Percentiles rank a stretch among this genome's conserved stretches.
Evolutionary conservation across 1,284 basidiomycete genomes (phyloP).

Genomic region (Butyriboletus appendiculatus): DNA sequence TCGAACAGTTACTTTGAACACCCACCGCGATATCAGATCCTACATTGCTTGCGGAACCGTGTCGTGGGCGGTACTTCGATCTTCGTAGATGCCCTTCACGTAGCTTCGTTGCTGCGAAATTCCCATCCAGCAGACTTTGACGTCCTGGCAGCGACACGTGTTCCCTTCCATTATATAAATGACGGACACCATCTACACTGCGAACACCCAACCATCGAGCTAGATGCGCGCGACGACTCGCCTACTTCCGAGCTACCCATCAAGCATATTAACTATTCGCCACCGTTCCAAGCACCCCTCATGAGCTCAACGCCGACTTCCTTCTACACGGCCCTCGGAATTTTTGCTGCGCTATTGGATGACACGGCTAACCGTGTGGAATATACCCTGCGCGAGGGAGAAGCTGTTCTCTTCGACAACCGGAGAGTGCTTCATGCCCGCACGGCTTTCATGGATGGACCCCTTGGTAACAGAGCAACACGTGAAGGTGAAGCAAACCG

Average conservation of each 20-base stretch:
- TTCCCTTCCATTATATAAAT: conserved; percentile 91
- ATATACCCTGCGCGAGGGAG: conserved; percentile 80
- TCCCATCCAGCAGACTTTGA: conserved; percentile 57
- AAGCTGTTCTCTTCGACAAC: conserved; percentile 93
- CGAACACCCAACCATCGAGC: conserved; percentile 81
- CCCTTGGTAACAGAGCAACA: conserved; percentile 9
- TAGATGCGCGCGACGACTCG: conserved; percentile 37
- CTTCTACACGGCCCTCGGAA: conserved; percentile 68
- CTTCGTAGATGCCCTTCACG: conserved; percentile 84
- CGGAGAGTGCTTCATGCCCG: conserved; percentile 90
- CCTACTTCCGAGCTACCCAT: conserved; percentile 36
- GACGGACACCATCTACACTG: conserved; percentile 84
- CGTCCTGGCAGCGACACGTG: conserved; percentile 60
- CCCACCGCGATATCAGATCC: conserved; percentile 89
- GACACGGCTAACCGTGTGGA: conserved; percentile 56
- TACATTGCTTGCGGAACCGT: conserved; percentile 86
- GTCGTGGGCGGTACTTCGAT: conserved; percentile 86
- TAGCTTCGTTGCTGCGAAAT: conserved; percentile 60
- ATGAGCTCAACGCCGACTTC: conserved; percentile 46
- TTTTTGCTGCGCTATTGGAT: conserved; percentile 66
- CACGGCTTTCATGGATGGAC: conserved; percentile 67
- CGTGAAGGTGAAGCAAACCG: conserved; percentile 47
- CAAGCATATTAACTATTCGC: conserved; percentile 86
- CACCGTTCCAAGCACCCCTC: conserved; percentile 92
- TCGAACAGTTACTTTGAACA: conserved; percentile 77